These are phyloP conservation scores for Citrullus amarus DNA, from an alignment of 306 rosid species.

Conservation along the genomic window DNA sequence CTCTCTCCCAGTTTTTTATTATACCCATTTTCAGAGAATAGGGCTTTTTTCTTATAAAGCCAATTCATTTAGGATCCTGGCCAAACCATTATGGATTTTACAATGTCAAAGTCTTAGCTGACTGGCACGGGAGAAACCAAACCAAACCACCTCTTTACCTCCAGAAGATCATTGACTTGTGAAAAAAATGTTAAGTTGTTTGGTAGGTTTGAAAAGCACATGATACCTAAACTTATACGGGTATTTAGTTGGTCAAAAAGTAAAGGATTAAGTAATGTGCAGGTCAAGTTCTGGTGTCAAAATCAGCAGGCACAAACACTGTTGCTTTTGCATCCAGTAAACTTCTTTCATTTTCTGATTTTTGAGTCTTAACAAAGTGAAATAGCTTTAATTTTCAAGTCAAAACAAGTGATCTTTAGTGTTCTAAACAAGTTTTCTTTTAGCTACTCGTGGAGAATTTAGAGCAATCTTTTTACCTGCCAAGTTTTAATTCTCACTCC, in stretches of 20 bases:
- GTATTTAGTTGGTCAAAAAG: slow-evolving; percentile 1
- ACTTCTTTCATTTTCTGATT: background rate
- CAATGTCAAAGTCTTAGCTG: background rate
- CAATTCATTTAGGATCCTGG: too few relatives aligned
- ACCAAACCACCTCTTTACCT: background rate
- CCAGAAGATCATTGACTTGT: background rate
- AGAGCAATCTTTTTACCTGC: slow-evolving; percentile 40
- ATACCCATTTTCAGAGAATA: too few relatives aligned
- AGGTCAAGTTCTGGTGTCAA: slow-evolving; percentile 12
- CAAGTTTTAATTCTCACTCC: slow-evolving; percentile 90
- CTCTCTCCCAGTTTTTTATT: too few relatives aligned
- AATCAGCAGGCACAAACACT: background rate
- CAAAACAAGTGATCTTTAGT: background rate
- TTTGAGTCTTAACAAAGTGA: background rate
- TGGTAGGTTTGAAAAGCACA: slow-evolving; percentile 8
- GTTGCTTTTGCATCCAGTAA: slow-evolving; percentile 6
- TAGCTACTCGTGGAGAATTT: background rate
- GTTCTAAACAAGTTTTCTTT: background rate
- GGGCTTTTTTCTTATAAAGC: too few relatives aligned
- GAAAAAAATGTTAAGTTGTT: background rate
- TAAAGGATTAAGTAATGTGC: slow-evolving; percentile 6
- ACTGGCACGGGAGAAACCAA: background rate
- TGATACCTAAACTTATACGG: background rate
- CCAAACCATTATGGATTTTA: background rate
- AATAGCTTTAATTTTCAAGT: background rate